Evolutionary conservation across 352 stramenopile genomes (phyloP), one percentile per base, ranked within the genome.

Genomic region (Globisporangium acanthophoron): DNA sequence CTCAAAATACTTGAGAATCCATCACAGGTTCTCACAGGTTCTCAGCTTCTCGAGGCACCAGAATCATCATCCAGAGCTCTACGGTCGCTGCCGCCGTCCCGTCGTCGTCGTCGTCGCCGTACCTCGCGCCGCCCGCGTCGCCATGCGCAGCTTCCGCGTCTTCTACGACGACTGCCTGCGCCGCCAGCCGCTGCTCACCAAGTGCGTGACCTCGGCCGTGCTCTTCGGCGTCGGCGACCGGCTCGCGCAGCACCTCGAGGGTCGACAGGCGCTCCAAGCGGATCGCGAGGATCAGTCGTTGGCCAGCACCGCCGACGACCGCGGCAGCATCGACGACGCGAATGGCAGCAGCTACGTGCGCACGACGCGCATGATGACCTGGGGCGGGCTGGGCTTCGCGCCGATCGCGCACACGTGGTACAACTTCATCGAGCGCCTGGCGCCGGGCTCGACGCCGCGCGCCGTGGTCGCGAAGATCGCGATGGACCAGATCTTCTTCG

Each of bases 341-440:
- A 46, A 9, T 3, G 27, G 24, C 44, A 59, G 52, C 43, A 55
- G 48, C 16, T 47, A 31, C 11, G 27, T 54, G 3, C 62, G 73
- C 11, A 85, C 73, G n/a, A 51, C 55, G 12, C 70, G 76, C 55
- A 78, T 94, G 76, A 81, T 93, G 59, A 73, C 94, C 39, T 97
- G 94, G 66, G 88, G 88, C 31, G 80, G 92, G 12, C 56, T 93
- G 16, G 72, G 96, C 41, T 85, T 95, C 62, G 85, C 89, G 31
- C 88, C 89, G 15, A 77, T 76, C 62, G 94, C 92, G 73, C 87
- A 97, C 69, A 94, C 81, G 53, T 97, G 94, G 67, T 97, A 96
- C 61, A 71, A 86, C 21, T 47, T 90, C 35, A 78, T 97, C 33
- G 90, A 97, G 58, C 57, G 58, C 69, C 46, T 69, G 40, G 71